Percentiles rank a stretch among this genome's conserved stretches.
Conservation (phyloP, 768 basidiomycete species). For the Megacollybia marginata region DNA sequence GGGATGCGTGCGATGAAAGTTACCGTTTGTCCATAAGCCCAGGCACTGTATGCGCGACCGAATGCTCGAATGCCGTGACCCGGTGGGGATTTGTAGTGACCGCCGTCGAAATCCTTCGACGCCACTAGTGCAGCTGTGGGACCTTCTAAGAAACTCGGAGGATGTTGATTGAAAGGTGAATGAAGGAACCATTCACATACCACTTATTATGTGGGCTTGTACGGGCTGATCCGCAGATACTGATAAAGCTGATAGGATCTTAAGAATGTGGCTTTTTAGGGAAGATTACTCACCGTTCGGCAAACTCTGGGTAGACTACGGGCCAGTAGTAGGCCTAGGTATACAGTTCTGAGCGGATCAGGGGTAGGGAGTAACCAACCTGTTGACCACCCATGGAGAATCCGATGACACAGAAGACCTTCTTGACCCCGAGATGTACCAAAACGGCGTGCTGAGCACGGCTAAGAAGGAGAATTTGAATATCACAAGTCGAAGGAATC, state of each 20-base stretch:
- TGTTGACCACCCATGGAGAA: slow-evolving; percentile 59
- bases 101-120: slow-evolving; percentile 47
- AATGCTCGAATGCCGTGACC: slow-evolving; percentile 48
- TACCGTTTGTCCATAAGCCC: slow-evolving; percentile 53
- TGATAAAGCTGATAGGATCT: slow-evolving; percentile 34
- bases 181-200: slow-evolving; percentile 19
- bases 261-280: background rate
- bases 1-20: slow-evolving; percentile 5
- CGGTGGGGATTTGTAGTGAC: slow-evolving; percentile 41
- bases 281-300: slow-evolving; percentile 30
- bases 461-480: slow-evolving; percentile 15
- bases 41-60: slow-evolving; percentile 47
- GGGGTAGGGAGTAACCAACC: slow-evolving; percentile 12
- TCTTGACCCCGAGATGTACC: slow-evolving; percentile 34
- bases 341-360: background rate
- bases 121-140: slow-evolving; percentile 46
- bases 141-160: slow-evolving; percentile 47
- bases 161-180: background rate
- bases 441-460: slow-evolving; percentile 50
- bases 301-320: slow-evolving; percentile 45
- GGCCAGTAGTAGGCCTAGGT: slow-evolving; percentile 51
- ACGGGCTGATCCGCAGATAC: slow-evolving; percentile 46
- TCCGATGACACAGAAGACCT: slow-evolving; percentile 40
- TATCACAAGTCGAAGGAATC: background rate
- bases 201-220: slow-evolving; percentile 51